phyloP scores from a whole-genome alignment of 495 filamentous ascomycete genomes.

The Penicillium coffeae region DNA sequence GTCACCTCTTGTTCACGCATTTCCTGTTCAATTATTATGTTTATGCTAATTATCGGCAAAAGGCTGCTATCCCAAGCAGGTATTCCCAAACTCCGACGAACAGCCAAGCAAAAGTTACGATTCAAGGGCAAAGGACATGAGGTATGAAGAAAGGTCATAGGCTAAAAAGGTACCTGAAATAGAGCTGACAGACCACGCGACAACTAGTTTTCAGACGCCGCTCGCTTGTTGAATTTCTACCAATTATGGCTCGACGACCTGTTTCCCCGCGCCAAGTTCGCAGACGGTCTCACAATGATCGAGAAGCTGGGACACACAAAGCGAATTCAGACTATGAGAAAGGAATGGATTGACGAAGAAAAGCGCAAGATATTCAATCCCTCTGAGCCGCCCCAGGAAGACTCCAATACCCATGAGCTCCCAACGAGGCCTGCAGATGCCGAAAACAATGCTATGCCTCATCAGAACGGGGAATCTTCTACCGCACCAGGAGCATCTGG shows the following conservation, averaged over 20 bases:
- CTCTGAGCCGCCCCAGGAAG: constrained; percentile 1
- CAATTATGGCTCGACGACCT: constrained; percentile 97
- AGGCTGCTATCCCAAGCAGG: constrained; percentile 77
- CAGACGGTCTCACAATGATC: constrained; percentile 84
- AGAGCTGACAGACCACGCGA: too few species aligned
- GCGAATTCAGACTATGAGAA: constrained; percentile 65
- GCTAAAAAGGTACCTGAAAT: too few species aligned
- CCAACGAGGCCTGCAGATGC: constrained; percentile 3
- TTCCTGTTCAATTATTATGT: not conserved
- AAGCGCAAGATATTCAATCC: constrained; percentile 22
- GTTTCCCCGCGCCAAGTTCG: constrained; percentile 90
- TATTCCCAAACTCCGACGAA: constrained; percentile 74
- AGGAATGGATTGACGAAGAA: constrained; percentile 83
- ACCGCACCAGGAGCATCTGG: not conserved
- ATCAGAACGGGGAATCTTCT: not conserved
- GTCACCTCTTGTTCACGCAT: constrained; percentile 4
- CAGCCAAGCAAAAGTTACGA: constrained; percentile 65
- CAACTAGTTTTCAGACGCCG: constrained; percentile 75
- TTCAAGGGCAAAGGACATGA: constrained; percentile 95
- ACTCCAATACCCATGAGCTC: not conserved
- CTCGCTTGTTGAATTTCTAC: constrained; percentile 81
- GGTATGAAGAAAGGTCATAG: too few species aligned
- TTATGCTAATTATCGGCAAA: too few species aligned
- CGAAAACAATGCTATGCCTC: not conserved
- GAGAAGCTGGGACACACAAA: constrained; percentile 89